These are phyloP conservation scores for Cercophora sp. DNA, from an alignment of 495 filamentous ascomycete species.

Conservation along the genomic window DNA sequence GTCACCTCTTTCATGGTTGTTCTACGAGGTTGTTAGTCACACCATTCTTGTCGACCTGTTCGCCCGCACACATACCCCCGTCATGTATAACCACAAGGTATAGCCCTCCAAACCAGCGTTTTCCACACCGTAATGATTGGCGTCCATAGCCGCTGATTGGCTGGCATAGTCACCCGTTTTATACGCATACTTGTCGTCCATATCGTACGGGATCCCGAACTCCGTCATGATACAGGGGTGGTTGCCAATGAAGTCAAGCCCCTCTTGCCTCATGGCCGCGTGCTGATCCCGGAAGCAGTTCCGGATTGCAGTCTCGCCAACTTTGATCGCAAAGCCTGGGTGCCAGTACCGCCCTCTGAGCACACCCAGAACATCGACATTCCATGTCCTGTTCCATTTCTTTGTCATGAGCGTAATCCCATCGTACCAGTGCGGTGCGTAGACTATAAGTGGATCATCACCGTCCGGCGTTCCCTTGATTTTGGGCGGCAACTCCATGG, in stretches of 20 bases:
- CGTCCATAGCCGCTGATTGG: constrained; percentile 92
- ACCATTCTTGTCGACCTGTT: background rate
- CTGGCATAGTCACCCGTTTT: constrained; percentile 94
- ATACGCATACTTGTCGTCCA: constrained; percentile 94
- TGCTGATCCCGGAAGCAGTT: constrained; percentile 93
- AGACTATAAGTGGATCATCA: constrained; percentile 81
- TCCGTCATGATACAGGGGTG: constrained; percentile 91
- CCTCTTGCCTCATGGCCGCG: constrained; percentile 81
- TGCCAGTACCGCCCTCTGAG: constrained; percentile 82
- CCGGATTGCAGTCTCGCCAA: constrained; percentile 91
- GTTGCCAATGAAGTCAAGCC: constrained; percentile 81
- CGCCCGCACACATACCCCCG: constrained; percentile 47
- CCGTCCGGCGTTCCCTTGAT: constrained; percentile 83
- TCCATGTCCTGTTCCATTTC: constrained; percentile 97
- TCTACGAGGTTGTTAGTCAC: constrained; percentile 40
- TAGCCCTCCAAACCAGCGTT: constrained; percentile 76
- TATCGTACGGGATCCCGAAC: constrained; percentile 97
- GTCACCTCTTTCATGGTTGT: constrained; percentile 86
- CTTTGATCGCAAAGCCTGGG: constrained; percentile 84
- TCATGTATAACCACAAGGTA: constrained; percentile 83
- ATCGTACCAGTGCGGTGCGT: constrained; percentile 94
- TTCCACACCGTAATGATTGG: constrained; percentile 91
- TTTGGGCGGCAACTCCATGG: constrained; percentile 82
- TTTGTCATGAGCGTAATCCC: constrained; percentile 96
- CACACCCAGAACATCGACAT: constrained; percentile 91